phyloP scores from a whole-genome alignment of 2,329 filamentous ascomycete species.

The Ophidiomyces ophidiicola region DNA sequence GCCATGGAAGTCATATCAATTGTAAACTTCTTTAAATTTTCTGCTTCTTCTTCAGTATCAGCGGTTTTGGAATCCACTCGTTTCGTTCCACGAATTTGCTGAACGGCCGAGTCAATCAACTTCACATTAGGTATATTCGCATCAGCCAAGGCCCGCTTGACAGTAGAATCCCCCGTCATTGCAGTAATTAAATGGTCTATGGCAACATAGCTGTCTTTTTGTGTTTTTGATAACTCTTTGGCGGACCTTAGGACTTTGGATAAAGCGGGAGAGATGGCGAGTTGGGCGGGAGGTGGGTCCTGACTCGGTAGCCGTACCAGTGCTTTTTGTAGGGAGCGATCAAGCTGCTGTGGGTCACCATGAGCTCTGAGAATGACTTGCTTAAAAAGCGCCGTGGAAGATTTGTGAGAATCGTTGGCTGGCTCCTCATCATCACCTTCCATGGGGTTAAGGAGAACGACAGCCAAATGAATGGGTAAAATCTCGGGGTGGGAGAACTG shows the following conservation, averaged over 20 bases:
- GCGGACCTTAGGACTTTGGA: conserved; percentile 71
- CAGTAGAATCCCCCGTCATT: conserved; percentile 62
- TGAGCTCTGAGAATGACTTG: conserved; percentile 90
- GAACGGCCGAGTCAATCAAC: conserved; percentile 78
- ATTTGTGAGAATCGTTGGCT: conserved; percentile 52
- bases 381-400: conserved; percentile 66
- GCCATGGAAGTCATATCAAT: conserved; percentile 97
- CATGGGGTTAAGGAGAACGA: conserved; percentile 37
- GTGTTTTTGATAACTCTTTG: conserved; percentile 85
- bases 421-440: conserved; percentile 54
- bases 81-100: conserved; percentile 81
- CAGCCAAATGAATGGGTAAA: conserved; percentile 77
- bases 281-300: conserved; percentile 82
- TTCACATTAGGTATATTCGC: conserved; percentile 86
- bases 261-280: conserved; percentile 71
- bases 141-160: conserved; percentile 66
- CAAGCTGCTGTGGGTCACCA: conserved; percentile 80
- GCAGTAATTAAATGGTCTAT: conserved; percentile 88
- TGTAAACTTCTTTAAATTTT: conserved; percentile 95
- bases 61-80: conserved; percentile 93
- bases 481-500: conserved; percentile 88
- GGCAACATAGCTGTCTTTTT: conserved; percentile 90
- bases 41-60: conserved; percentile 78
- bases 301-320: conserved; percentile 87
- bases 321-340: conserved; percentile 79